Percentiles rank a stretch among this genome's conserved stretches.
Evolutionary conservation across 345 rosid genomes (phyloP).

Genomic region (Pistacia integerrima): DNA sequence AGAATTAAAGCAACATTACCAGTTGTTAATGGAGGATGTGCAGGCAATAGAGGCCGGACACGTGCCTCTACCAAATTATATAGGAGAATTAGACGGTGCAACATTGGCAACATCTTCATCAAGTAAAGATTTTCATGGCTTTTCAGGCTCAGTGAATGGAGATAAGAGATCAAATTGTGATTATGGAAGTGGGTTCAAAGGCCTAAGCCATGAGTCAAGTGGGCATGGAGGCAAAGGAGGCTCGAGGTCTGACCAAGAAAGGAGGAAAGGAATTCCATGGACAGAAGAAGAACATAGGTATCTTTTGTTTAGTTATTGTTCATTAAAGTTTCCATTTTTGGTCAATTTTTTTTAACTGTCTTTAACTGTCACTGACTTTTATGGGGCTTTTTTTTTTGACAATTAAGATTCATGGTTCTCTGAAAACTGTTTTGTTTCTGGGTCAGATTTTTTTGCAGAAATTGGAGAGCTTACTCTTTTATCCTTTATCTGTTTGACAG

Average conservation of each 20-base stretch:
- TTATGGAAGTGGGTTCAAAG: slow-evolving; percentile 47
- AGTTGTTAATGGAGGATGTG: slow-evolving; percentile 64
- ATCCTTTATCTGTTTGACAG: slow-evolving; percentile 28
- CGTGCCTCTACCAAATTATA: slow-evolving; percentile 63
- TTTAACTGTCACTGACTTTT: too few relatives aligned
- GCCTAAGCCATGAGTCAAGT: slow-evolving; percentile 45
- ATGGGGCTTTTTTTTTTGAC: too few relatives aligned
- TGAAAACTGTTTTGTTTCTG: too few relatives aligned
- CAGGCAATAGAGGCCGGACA: slow-evolving; percentile 71
- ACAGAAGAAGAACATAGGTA: slow-evolving; percentile 98
- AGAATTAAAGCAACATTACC: slow-evolving; percentile 65
- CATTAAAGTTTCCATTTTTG: neutral
- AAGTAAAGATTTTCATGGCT: slow-evolving; percentile 42
- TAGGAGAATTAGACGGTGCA: slow-evolving; percentile 37
- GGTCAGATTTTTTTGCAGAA: too few relatives aligned
- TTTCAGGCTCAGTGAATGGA: slow-evolving; percentile 29
- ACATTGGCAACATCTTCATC: slow-evolving; percentile 31
- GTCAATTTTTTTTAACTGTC: slow-evolving; percentile 1
- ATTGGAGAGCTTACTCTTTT: too few relatives aligned
- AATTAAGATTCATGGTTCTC: too few relatives aligned
- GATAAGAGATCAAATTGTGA: slow-evolving; percentile 44
- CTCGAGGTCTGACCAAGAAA: slow-evolving; percentile 79
- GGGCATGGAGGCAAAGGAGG: slow-evolving; percentile 61
- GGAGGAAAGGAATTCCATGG: slow-evolving; percentile 94
- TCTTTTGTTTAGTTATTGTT: neutral